These are phyloP conservation scores for Tuber borchii DNA, from an alignment of 495 filamentous ascomycete genomes.

Conservation along the genomic window DNA sequence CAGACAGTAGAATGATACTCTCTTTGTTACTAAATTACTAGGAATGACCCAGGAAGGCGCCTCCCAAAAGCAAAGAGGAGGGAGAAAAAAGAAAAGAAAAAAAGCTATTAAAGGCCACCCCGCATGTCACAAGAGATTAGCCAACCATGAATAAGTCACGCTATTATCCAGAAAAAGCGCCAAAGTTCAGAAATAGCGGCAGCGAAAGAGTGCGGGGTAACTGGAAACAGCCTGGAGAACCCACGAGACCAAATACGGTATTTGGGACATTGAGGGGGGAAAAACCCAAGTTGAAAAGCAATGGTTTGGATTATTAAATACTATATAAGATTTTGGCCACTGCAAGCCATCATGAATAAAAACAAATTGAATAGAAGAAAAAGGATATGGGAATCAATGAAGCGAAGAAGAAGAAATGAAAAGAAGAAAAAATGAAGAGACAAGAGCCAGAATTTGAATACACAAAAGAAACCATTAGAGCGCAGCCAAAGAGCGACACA, in stretches of 20 bases:
- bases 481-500: slow-evolving; percentile 5
- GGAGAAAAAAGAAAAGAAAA: background rate
- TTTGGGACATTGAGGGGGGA: background rate
- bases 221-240: background rate
- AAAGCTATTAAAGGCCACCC: background rate
- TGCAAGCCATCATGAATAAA: slow-evolving; percentile 2
- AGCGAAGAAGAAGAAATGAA: background rate
- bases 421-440: background rate
- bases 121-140: background rate
- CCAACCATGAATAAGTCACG: background rate
- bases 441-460: background rate
- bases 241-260: background rate
- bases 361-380: slow-evolving; percentile 4
- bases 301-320: slow-evolving; percentile 31
- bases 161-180: background rate
- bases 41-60: background rate
- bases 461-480: slow-evolving; percentile 24
- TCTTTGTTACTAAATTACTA: background rate
- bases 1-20: background rate
- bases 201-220: background rate
- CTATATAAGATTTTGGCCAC: slow-evolving; percentile 21
- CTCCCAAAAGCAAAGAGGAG: background rate
- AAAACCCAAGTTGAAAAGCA: slow-evolving; percentile 8
- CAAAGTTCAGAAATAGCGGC: background rate
- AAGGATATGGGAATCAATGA: slow-evolving; percentile 9